A percentile compares a stretch with the other conserved stretches of the same genome.
Conservation (phyloP, 139 green algal genomes). For the Zygnema cylindricum region DNA sequence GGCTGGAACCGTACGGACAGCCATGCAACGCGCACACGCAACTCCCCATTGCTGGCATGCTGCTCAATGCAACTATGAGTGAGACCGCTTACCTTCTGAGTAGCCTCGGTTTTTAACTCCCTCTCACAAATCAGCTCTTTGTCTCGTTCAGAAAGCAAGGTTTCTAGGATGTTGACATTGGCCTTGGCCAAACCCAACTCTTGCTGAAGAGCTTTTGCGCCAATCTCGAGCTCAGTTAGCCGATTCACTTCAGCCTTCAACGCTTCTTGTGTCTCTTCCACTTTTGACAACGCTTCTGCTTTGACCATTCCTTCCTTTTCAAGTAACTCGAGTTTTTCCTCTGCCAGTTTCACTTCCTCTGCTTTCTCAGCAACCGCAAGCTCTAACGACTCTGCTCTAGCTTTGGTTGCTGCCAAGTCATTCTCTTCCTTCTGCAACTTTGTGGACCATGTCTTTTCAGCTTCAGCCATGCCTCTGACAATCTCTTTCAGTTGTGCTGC, state of each 20-base stretch:
- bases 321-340: not conserved
- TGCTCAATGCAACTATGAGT: too few relatives aligned
- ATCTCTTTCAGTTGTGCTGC: not conserved
- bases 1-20: too few relatives aligned
- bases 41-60: too few relatives aligned
- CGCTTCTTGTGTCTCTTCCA: not conserved
- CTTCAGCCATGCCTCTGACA: not conserved
- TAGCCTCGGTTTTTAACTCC: too few relatives aligned
- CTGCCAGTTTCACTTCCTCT: not conserved
- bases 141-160: too few relatives aligned
- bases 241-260: not conserved
- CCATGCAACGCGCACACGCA: too few relatives aligned
- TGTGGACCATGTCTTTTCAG: not conserved
- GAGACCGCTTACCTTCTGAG: too few relatives aligned
- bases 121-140: too few relatives aligned
- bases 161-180: too few relatives aligned
- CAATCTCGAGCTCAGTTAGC: too few relatives aligned
- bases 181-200: too few relatives aligned
- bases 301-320: not conserved
- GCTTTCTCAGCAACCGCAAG: not conserved
- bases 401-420: not conserved
- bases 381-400: not conserved
- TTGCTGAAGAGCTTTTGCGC: too few relatives aligned
- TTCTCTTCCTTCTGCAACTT: not conserved
- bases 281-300: not conserved